A percentile compares a stretch with the other conserved stretches of the same genome.
Evolutionary conservation across 2,329 filamentous ascomycete species (phyloP).

Genomic region (Botrytis fragariae): DNA sequence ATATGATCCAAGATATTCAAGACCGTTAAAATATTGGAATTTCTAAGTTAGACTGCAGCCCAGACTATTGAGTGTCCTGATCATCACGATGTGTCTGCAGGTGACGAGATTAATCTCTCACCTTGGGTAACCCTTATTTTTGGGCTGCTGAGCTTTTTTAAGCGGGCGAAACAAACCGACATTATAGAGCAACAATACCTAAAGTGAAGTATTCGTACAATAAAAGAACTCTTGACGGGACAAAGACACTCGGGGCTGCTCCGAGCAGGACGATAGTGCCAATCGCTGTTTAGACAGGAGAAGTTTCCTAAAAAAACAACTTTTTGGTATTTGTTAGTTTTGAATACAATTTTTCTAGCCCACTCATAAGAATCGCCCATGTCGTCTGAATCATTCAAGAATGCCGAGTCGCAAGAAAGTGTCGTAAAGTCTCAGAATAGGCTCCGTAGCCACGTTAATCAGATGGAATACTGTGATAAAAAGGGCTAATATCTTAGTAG

Average conservation of each 20-base stretch:
- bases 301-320: no score
- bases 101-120: not conserved
- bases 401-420: not conserved
- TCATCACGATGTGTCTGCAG: not conserved
- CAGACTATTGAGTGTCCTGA: not conserved
- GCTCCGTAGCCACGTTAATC: no score
- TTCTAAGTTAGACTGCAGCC: not conserved
- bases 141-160: not conserved
- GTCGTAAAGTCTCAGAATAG: not conserved
- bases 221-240: fast-evolving
- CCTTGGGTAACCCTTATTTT: not conserved
- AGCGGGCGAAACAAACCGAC: fast-evolving
- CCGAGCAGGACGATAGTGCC: no score
- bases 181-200: not conserved
- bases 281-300: no score
- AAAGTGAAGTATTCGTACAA: not conserved
- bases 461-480: not conserved
- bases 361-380: no score
- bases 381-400: no score
- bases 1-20: not conserved
- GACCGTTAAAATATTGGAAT: not conserved
- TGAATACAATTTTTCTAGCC: not conserved
- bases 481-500: not conserved
- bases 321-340: no score
- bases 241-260: not conserved